Evolutionary conservation across 164 flowering plant genomes (phyloP), one percentile per base, ranked within the genome.

Genomic region (Annona squamosa): DNA sequence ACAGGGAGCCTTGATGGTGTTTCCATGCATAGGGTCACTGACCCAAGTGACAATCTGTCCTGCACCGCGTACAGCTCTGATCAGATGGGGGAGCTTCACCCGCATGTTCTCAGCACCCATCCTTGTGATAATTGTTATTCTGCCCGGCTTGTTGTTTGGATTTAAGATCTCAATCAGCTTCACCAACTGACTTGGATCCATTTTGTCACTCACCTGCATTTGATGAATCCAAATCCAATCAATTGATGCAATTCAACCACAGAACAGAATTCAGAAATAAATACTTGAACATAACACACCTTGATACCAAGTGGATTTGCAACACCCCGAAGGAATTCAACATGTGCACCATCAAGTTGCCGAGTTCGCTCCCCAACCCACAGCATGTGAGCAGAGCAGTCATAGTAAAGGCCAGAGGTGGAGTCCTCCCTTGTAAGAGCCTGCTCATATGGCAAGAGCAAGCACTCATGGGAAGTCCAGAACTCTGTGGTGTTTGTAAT

Each of bases 101-200:
- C 97, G 86, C 98, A 91, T 93, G 87, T 93, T 91, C 79, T 93
- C 98, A 45, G 98, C 98, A 69, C 98, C 98, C 98, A 91, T 94
- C 75, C 97, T 86, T 0, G 85, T 66, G 46, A 94, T 91, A 0
- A 94, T 72, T 0, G 96, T 94, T 12, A 94, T 90, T 79, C 97
- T 88, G 43, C 97, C 98, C 0, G 94, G 80, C 79, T 88, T 94
- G 79, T 94, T 94, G 59, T 87, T 79, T 64, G 96, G 92, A 62
- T 94, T 91, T 81, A 94, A 68, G 69, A 92, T 91, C 71, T 87
- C 92, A 73, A 90, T 85, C 73, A 91, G 91, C 86, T 86, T 88
- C 45, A 91, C 91, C 37, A 94, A 88, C 82, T 94, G 88, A 70
- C 73, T 84, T 9, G 96, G 97, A 77, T 91, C 85, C 98, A 94